Conservation (phyloP, 176 grass and related monocot genomes). For the Dendrocalamus sinicus region DNA sequence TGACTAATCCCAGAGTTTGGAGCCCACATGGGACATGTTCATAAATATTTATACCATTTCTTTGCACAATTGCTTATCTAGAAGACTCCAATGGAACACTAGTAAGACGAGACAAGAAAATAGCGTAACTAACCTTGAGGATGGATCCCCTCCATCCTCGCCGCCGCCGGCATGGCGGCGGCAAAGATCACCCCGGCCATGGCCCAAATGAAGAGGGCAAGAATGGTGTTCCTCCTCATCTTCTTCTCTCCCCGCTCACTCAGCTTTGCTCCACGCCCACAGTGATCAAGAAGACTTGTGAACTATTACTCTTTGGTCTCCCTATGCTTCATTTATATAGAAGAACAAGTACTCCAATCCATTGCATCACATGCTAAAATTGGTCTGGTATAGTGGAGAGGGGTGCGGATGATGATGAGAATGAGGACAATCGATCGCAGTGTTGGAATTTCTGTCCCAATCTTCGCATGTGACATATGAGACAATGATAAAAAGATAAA, state of each 20-base stretch:
- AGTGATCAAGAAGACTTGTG: neutral
- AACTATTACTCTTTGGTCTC: neutral
- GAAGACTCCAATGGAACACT: neutral
- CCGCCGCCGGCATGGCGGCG: neutral
- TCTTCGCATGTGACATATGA: neutral
- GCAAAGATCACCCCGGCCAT: neutral
- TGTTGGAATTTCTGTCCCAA: neutral
- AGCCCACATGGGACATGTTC: too few species aligned
- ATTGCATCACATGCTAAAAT: constrained; percentile 5
- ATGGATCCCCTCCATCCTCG: constrained; percentile 29
- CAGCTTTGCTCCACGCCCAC: neutral
- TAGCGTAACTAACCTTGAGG: neutral
- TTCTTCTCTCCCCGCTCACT: neutral
- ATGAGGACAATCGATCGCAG: neutral
- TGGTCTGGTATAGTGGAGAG: neutral
- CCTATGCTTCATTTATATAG: neutral
- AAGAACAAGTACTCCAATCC: neutral
- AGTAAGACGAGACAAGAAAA: neutral
- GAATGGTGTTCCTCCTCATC: constrained; percentile 31
- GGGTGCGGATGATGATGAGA: neutral
- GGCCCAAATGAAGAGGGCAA: constrained; percentile 5
- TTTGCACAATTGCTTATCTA: neutral
- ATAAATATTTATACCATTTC: too few species aligned
- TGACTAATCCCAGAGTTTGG: too few species aligned
- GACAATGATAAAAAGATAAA: neutral